A percentile compares a stretch with the other conserved stretches of the same genome.
phyloP scores from a whole-genome alignment of 1,284 basidiomycete genomes.

The Cryptococcus sp. region DNA sequence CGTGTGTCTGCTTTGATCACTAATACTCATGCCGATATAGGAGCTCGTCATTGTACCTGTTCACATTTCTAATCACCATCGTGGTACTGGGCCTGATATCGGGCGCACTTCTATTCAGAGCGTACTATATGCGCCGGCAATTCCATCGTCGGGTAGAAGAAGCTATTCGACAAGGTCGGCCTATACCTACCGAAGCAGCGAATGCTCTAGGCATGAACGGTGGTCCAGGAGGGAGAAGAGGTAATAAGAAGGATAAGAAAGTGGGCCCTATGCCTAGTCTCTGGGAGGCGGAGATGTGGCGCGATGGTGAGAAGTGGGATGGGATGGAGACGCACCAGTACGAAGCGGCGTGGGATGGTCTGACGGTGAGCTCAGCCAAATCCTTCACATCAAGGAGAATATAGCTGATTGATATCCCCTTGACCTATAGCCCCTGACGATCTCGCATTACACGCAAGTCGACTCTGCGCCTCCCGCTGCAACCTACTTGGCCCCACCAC shows the following conservation, averaged over 20 bases:
- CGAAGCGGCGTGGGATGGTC: constrained; percentile 21
- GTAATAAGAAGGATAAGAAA: constrained; percentile 25
- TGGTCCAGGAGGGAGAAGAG: background rate
- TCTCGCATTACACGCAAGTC: constrained; percentile 16
- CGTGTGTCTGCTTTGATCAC: no score
- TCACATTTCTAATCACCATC: constrained; percentile 52
- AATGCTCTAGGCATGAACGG: constrained; percentile 23
- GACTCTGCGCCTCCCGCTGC: constrained; percentile 5
- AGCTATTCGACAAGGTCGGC: constrained; percentile 42
- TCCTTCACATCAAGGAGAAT: background rate
- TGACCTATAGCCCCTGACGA: constrained; percentile 23
- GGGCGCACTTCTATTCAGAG: constrained; percentile 41
- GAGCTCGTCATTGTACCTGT: constrained; percentile 48
- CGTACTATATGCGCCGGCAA: constrained; percentile 41
- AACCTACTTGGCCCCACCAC: background rate
- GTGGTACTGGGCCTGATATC: constrained; percentile 45
- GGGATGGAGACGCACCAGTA: background rate
- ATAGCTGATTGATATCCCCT: background rate
- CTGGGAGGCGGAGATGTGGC: constrained; percentile 44
- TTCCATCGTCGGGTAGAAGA: constrained; percentile 41
- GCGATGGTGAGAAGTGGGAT: constrained; percentile 19
- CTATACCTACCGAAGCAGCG: constrained; percentile 34
- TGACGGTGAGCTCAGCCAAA: constrained; percentile 20
- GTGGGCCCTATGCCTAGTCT: constrained; percentile 43
- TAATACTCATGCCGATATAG: background rate